Base-by-base conservation (phyloP, 139 green algal genomes). In the Spirogloea muscicola region DNA sequence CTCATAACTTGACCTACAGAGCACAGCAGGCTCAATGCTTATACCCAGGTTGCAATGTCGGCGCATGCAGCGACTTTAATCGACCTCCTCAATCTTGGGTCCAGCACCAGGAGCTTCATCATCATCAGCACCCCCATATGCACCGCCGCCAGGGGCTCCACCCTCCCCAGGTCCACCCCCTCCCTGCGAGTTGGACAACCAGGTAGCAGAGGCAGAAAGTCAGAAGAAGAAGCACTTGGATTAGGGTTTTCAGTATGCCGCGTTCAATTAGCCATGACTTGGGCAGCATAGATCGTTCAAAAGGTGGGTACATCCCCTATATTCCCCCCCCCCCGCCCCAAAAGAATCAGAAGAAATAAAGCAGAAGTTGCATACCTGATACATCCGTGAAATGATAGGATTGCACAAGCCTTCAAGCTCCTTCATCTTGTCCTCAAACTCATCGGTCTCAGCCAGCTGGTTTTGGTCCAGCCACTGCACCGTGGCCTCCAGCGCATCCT, bases 341-440 rank as follows among this genome's bases (percentile, higher is more conserved):
- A n/a, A n/a, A n/a, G n/a, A n/a, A n/a, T n/a, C n/a, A n/a, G n/a
- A n/a, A n/a, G n/a, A n/a, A n/a, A n/a, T n/a, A n/a, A n/a, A n/a
- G n/a, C n/a, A n/a, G n/a, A n/a, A n/a, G n/a, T n/a, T n/a, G n/a
- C n/a, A n/a, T n/a, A n/a, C 67, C 27, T 68, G 46, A 90, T 93
- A 91, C 84, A 90, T 87, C 58, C 90, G 91, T 37, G 80, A 73
- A 62, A 95, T 96, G 86, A 99, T 96, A 51, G 94, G 94, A 74
- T 87, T 94, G 85, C 88, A 95, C 7, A 93, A 46, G 10, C 80
- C 79, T 84, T 98, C 95, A 43, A 99, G 87, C 85, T 98, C 92
- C 90, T 97, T 96, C 49, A 91, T 85, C 87, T 97, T 94, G 87
- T 93, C 81, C 83, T 98, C 91, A 80, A 97, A 94, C 89, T 99